A percentile compares a stretch with the other conserved stretches of the same genome.
Conservation (phyloP, 495 filamentous ascomycete species). For the Xylaria grammica region DNA sequence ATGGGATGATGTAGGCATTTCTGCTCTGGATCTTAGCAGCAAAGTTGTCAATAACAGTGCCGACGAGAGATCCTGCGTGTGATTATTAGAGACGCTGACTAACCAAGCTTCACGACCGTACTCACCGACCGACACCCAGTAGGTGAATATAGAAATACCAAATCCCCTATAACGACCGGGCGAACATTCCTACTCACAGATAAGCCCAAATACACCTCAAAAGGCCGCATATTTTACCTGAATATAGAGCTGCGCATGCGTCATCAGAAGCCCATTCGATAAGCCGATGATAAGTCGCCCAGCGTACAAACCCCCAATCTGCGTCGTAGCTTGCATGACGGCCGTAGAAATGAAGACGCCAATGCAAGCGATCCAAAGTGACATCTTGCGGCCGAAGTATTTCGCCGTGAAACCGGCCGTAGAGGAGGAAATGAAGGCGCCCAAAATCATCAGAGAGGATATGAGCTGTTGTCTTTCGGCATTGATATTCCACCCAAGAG, state of each 20-base stretch:
- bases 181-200: conserved; percentile 47
- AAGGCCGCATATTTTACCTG: conserved; percentile 37
- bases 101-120: background rate
- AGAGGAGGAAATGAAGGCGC: conserved; percentile 62
- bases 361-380: conserved; percentile 56
- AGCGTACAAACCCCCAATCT: conserved; percentile 59
- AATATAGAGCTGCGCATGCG: conserved; percentile 64
- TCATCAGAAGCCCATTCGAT: conserved; percentile 63
- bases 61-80: conserved; percentile 50
- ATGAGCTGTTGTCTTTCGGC: conserved; percentile 61
- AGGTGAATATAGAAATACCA: conserved; percentile 49
- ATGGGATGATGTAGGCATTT: conserved; percentile 61
- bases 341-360: conserved; percentile 56
- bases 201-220: background rate
- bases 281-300: conserved; percentile 62
- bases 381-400: conserved; percentile 52
- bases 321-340: conserved; percentile 62
- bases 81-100: background rate
- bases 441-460: conserved; percentile 64
- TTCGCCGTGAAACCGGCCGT: conserved; percentile 57
- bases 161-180: conserved; percentile 58
- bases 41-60: conserved; percentile 67
- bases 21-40: conserved; percentile 52
- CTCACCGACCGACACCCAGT: conserved; percentile 49
- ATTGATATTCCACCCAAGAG: conserved; percentile 60